phyloP scores from a whole-genome alignment of 2,329 filamentous ascomycete genomes.

The Colletotrichum siamense region DNA sequence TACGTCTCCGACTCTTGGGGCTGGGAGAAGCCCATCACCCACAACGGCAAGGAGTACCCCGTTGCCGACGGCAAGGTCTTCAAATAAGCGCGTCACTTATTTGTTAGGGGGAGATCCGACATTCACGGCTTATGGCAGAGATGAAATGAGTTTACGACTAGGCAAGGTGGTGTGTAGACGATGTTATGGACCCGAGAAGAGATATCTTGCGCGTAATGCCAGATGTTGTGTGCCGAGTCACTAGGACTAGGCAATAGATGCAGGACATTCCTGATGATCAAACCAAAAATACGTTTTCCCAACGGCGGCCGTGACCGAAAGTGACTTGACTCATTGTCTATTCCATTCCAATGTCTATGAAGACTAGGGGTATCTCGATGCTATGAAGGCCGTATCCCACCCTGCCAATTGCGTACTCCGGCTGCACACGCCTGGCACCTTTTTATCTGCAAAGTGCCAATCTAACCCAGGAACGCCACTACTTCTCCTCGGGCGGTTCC shows the following conservation, averaged over 20 bases:
- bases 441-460: neutral
- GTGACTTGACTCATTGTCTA: neutral
- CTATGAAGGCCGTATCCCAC: neutral
- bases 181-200: conserved; percentile 23
- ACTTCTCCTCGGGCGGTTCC: neutral
- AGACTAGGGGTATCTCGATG: conserved; percentile 12
- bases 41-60: conserved; percentile 87
- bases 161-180: conserved; percentile 19
- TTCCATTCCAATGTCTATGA: neutral
- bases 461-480: neutral
- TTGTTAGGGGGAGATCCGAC: conserved; percentile 23
- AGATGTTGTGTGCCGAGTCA: conserved; percentile 14
- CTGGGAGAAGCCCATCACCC: conserved; percentile 84
- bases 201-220: conserved; percentile 22
- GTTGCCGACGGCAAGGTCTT: conserved; percentile 97
- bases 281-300: neutral
- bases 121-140: conserved; percentile 37
- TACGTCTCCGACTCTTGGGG: conserved; percentile 88
- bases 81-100: conserved; percentile 71
- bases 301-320: neutral
- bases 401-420: neutral
- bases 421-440: neutral
- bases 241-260: conserved; percentile 19
- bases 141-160: conserved; percentile 31
- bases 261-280: conserved; percentile 14